Evolutionary conservation across 352 stramenopile genomes (phyloP), one percentile per base, ranked within the genome.

Genomic region (Phytophthora sp.): DNA sequence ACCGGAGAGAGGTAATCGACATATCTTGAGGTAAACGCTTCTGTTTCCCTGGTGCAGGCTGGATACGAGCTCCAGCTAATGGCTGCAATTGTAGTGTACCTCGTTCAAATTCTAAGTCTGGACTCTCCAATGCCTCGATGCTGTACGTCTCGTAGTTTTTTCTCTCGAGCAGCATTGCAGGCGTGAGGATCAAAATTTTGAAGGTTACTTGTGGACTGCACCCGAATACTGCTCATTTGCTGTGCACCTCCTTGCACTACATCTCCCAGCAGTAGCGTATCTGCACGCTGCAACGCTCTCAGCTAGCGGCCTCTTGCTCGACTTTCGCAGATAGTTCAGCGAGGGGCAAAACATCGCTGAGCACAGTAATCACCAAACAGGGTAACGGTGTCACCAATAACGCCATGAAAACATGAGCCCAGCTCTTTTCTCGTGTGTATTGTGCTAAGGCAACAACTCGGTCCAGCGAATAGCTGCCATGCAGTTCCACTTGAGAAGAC

Each of bases 401-500:
- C 4, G 43, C 46, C 7, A 30, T 17, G 20, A 54, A 13, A 10
- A 54, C 24, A n/a, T 32, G 46, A 28, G 20, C 2, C 23, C 23
- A 39, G 12, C 34, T 57, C 24, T 7, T 48, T 18, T 48, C 50
- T 20, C 27, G 24, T 4, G 26, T 27, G 37, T 57, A 57, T 11
- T 39, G 38, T 3, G 35, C 35, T 4, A 57, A 18, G 10, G 21
- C 35, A n/a, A 49, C 13, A 4, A 57, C 35, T 9, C 50, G 37
- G 7, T 57, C 30, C 6, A 11, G 9, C 13, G 24, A 49, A 37
- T 57, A 57, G 35, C 35, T 57, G 50, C 50, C 50, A 17, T 49
- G 35, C 10, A 57, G 35, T n/a, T 57, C 38, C 26, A 57, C 50
- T 41, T 57, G 50, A 5, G 45, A 43, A 3, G n/a, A 24, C 35